Base-by-base conservation (phyloP, 2,329 filamentous ascomycete genomes). In the Epicoccum sorghinum region DNA sequence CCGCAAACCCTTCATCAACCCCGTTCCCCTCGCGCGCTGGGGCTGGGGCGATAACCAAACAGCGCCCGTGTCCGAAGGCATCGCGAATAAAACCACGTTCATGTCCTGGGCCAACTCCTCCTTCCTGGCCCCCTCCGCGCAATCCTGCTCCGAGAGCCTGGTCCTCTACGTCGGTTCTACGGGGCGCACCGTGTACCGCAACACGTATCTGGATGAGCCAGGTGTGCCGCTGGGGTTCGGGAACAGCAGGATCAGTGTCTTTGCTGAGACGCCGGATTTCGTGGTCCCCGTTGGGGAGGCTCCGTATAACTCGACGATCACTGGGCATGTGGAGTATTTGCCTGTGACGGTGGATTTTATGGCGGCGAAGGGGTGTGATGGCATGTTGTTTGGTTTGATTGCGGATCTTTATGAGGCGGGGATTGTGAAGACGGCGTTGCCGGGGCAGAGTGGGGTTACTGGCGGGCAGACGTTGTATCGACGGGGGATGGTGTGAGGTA, bases 291-390 rank as follows among this genome's bases (percentile, higher is more conserved):
- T 79, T 37, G 77, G 78, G 2, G 69, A 77, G 64, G 75, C 75
- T 13, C 61, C 73, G 8, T 82, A 81, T 48, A 73, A 75, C 41
- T 79, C 76, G 7, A 79, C 74, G 3, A 75, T 83, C n/a, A 83
- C 81, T 0, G 57, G 73, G 0, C 77, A 81, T 50, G 72, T 73
- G 0, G 82, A 84, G 65, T 76, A 77, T 40, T 66, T 87, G 30
- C 86, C 85, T 0, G 84, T 88, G 0, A 80, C 82, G 0, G 79
- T 86, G 0, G 78, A 84, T 56, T 73, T 87, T 18, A 72, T 87
- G 71, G 84, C 79, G 0, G 81, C 83, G 0, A 82, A 80, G 58
- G 84, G 85, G 0, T 88, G 86, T 57, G 86, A 88, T 69, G 82
- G 82, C 0, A 77, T 87, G 74, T 62, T 87, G 24, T 82, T 82